Base-by-base conservation (phyloP, 192 early-diverging fungal species). In the Podila horticola region DNA sequence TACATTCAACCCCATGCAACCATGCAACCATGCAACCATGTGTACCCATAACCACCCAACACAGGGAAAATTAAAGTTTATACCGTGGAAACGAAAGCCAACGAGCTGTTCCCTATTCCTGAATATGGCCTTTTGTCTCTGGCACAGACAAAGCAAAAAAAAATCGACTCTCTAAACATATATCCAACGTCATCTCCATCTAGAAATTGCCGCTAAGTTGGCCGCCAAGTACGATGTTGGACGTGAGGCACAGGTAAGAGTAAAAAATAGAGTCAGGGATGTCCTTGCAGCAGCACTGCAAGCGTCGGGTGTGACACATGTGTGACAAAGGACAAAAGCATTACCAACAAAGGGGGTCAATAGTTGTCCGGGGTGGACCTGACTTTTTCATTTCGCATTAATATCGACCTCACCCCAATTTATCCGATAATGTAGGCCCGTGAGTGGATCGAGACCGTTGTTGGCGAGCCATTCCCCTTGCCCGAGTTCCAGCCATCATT, bases 381-480 rank as follows among this genome's bases (percentile, higher is more conserved):
- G 22, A 45, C 66, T 52, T 51, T n/a, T 31, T 30, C 7, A 11
- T 20, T 19, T 38, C 20, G 34, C 24, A 20, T 64, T 28, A 52
- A 34, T 31, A 5, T 22, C 34, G n/a, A 60, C 11, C 2, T 17
- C 20, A 1, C 26, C 48, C 30, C 5, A 12, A 50, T 24, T 22
- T 30, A 26, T 68, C n/a, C 29, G 7, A 17, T 20, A 10, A 33
- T 24, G n/a, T 69, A 84, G 91, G 94, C 93, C 9, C 84, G 88
- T 28, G 79, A 89, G 58, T 95, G 93, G 92, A 87, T 95, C 49
- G 94, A 93, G 65, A 66, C 67, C 24, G 81, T 90, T 1, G 62
- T 90, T 24, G 88, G 88, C 3, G 89, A 91, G 69, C 63, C 84
- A 34, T 85, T 93, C 50, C 84, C 88, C 13, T 33, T 15, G 20